These are phyloP conservation scores for Stagonosporopsis rhizophila DNA, from an alignment of 2,329 filamentous ascomycete species.

Conservation along the genomic window DNA sequence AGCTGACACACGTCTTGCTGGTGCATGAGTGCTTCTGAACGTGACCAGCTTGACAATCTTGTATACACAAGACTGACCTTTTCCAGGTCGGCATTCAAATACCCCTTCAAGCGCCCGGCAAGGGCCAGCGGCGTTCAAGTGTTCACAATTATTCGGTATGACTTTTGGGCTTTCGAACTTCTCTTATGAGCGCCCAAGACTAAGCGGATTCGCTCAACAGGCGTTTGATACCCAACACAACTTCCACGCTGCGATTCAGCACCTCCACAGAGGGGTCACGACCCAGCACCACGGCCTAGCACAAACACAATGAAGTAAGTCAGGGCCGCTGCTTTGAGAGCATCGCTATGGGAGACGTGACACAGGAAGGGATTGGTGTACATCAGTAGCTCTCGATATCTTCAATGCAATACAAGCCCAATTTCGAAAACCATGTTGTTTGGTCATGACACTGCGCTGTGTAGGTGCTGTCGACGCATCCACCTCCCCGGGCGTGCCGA, in stretches of 20 bases:
- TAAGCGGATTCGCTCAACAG: constrained; percentile 32
- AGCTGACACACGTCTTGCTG: neutral
- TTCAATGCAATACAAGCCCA: neutral
- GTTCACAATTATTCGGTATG: constrained; percentile 36
- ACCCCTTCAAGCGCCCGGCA: neutral
- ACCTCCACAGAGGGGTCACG: neutral
- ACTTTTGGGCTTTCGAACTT: constrained; percentile 16
- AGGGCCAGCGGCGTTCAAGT: constrained; percentile 26
- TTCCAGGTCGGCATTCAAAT: neutral
- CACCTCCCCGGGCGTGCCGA: constrained; percentile 5
- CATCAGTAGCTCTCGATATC: neutral
- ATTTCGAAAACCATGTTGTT: neutral
- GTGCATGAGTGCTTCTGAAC: neutral
- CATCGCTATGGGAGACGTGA: neutral
- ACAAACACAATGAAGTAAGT: constrained; percentile 3
- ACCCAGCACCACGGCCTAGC: neutral
- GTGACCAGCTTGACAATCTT: too few relatives aligned
- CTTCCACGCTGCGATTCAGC: neutral
- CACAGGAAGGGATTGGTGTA: neutral
- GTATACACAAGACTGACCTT: neutral
- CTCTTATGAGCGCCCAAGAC: constrained; percentile 19
- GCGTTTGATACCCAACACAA: constrained; percentile 36
- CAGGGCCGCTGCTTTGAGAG: neutral
- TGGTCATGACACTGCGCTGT: neutral
- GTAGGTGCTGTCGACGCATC: neutral